These are phyloP conservation scores for Jamesozyma piceae DNA, from an alignment of 805 yeast species.

Conservation along the genomic window DNA sequence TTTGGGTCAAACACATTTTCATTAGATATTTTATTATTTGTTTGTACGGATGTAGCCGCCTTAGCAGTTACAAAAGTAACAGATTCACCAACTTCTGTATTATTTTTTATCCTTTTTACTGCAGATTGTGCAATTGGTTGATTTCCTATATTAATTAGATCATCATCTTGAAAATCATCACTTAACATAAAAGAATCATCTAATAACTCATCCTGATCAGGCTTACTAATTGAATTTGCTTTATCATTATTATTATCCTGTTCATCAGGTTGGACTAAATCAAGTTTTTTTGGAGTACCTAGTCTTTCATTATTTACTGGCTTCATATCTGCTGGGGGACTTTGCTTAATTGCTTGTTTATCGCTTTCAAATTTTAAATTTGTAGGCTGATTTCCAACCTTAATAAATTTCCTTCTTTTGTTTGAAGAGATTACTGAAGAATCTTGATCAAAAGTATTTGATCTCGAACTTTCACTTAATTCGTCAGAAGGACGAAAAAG, in stretches of 20 bases:
- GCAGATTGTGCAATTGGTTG: conserved; percentile 2
- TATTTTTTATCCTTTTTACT: neutral
- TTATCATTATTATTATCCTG: no score
- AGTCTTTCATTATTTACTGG: neutral
- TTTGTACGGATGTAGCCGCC: conserved; percentile 49
- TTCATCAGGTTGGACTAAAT: no score
- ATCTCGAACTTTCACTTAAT: conserved; percentile 24
- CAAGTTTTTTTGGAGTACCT: neutral
- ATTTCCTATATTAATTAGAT: conserved; percentile 29
- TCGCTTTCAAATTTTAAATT: conserved; percentile 1
- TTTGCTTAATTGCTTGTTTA: neutral
- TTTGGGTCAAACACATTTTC: conserved; percentile 46
- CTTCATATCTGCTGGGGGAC: neutral
- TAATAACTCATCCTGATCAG: conserved; percentile 28
- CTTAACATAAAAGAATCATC: conserved; percentile 50
- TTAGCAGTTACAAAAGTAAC: conserved; percentile 52
- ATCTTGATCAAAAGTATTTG: conserved; percentile 18
- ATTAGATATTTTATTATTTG: conserved; percentile 32
- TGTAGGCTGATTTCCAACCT: conserved; percentile 5
- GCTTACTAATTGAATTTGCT: neutral
- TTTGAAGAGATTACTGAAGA: conserved; percentile 3
- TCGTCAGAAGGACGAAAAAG: conserved; percentile 33
- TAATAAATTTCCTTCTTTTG: conserved; percentile 20
- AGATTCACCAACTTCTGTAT: conserved; percentile 3
- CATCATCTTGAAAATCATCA: conserved; percentile 37